A percentile compares a stretch with the other conserved stretches of the same genome.
Conservation (phyloP, 1,284 basidiomycete genomes). For the Sphagnurus paluster region DNA sequence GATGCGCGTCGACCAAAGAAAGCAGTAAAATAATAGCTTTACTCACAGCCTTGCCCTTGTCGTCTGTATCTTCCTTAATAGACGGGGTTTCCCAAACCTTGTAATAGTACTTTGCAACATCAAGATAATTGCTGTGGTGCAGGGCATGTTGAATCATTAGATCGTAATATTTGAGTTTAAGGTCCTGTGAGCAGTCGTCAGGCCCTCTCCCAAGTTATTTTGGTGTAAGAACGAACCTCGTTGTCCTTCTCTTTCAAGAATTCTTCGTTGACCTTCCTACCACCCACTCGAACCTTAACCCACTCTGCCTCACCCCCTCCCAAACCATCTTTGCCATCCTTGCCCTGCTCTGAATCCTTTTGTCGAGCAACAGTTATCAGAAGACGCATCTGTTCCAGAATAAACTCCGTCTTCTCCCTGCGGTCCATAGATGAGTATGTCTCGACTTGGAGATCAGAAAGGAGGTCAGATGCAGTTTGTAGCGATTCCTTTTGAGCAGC, state of each 20-base stretch:
- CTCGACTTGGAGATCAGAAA: conserved; percentile 96
- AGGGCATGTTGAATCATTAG: conserved; percentile 95
- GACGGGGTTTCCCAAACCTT: conserved; percentile 96
- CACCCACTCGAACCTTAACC: conserved; percentile 89
- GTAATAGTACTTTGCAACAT: conserved; percentile 94
- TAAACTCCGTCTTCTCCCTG: conserved; percentile 97
- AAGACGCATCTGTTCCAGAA: conserved; percentile 97
- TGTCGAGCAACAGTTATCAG: conserved; percentile 69
- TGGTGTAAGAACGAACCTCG: conserved; percentile 57
- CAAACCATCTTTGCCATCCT: conserved; percentile 59
- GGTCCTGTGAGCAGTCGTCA: conserved; percentile 58
- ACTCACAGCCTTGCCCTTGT: conserved; percentile 74
- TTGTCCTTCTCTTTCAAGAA: conserved; percentile 90
- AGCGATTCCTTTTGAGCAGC: conserved; percentile 60
- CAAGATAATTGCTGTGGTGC: conserved; percentile 84
- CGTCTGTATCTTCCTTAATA: conserved; percentile 79
- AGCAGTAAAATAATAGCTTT: conserved; percentile 24
- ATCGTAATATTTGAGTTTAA: conserved; percentile 96
- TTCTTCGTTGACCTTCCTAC: conserved; percentile 92
- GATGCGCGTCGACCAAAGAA: conserved; percentile 9
- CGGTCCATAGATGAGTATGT: conserved; percentile 99
- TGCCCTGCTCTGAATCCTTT: conserved; percentile 60
- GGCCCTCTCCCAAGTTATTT: conserved; percentile 4
- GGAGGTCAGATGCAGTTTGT: conserved; percentile 83
- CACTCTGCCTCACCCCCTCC: conserved; percentile 83